A percentile compares a stretch with the other conserved stretches of the same genome.
Evolutionary conservation across 1,284 basidiomycete species (phyloP).

Genomic region (Puccinia novopanici): DNA sequence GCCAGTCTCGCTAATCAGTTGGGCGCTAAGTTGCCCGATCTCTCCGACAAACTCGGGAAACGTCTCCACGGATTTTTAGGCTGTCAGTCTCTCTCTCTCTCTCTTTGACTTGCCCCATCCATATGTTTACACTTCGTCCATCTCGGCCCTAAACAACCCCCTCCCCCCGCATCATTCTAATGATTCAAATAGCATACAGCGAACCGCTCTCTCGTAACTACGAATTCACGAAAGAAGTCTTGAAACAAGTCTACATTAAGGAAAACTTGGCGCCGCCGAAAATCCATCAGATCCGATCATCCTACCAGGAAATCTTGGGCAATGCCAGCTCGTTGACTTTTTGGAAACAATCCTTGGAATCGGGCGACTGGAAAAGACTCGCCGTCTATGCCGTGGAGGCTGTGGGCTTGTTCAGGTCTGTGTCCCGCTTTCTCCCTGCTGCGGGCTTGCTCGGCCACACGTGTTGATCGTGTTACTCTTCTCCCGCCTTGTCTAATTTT

Average conservation of each 20-base stretch:
- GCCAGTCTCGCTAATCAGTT: conserved; percentile 24
- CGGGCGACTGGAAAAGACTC: conserved; percentile 45
- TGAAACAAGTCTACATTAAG: conserved; percentile 49
- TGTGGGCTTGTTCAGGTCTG: conserved; percentile 47
- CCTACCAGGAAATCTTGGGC: conserved; percentile 25
- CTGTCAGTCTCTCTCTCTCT: too few relatives aligned
- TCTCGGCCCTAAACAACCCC: too few relatives aligned
- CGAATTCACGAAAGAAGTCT: conserved; percentile 39
- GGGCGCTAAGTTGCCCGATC: conserved; percentile 26
- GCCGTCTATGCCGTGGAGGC: conserved; percentile 45
- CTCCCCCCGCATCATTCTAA: too few relatives aligned
- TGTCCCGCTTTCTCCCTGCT: background rate
- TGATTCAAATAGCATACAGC: conserved; percentile 45
- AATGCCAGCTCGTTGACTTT: conserved; percentile 33
- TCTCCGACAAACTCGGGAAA: background rate
- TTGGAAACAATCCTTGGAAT: conserved; percentile 39
- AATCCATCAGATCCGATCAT: conserved; percentile 22
- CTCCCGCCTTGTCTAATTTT: too few relatives aligned
- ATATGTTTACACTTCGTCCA: too few relatives aligned
- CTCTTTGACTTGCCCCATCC: too few relatives aligned
- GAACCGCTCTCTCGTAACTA: conserved; percentile 31
- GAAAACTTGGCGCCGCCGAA: conserved; percentile 40
- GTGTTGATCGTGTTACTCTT: too few relatives aligned
- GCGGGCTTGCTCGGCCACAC: too few relatives aligned
- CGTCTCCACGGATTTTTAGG: conserved; percentile 20